phyloP scores from a whole-genome alignment of 148 eudicot genomes.

The Fagopyrum esculentum region DNA sequence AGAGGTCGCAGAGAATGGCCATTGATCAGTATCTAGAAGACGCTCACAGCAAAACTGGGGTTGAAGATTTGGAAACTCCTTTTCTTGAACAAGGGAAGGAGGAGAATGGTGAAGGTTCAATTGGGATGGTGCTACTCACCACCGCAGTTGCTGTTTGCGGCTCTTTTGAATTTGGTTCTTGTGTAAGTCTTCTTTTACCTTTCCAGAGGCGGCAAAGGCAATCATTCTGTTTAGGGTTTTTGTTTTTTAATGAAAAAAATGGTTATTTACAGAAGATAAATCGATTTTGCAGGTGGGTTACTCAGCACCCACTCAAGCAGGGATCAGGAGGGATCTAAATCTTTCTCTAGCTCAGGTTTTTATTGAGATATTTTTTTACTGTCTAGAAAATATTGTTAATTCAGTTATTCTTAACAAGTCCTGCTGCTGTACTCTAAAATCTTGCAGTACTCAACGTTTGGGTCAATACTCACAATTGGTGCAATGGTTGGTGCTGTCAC shows the following conservation, averaged over 20 bases:
- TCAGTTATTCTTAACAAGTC: not conserved
- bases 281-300: slow-evolving; percentile 50
- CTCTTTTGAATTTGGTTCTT: slow-evolving; percentile 68
- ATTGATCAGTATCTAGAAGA: slow-evolving; percentile 34
- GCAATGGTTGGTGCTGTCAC: slow-evolving; percentile 76
- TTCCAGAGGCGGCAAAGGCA: not conserved
- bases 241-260: not conserved
- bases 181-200: slow-evolving; percentile 38
- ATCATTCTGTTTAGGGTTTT: not conserved
- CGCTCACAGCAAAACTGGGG: slow-evolving; percentile 19
- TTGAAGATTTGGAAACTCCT: slow-evolving; percentile 44
- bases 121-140: slow-evolving; percentile 51
- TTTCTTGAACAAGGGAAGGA: slow-evolving; percentile 19
- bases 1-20: slow-evolving; percentile 25
- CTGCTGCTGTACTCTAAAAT: not conserved
- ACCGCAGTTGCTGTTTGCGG: slow-evolving; percentile 72
- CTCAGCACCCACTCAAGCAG: slow-evolving; percentile 74
- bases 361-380: not conserved
- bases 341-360: slow-evolving; percentile 52
- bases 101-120: slow-evolving; percentile 27
- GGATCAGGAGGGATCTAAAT: slow-evolving; percentile 53
- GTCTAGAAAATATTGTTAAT: not conserved
- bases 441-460: slow-evolving; percentile 62
- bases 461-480: slow-evolving; percentile 68
- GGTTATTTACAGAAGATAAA: not conserved